A percentile compares a stretch with the other conserved stretches of the same genome.
phyloP scores from a whole-genome alignment of 768 basidiomycete species.

The Cytidiella melzeri region DNA sequence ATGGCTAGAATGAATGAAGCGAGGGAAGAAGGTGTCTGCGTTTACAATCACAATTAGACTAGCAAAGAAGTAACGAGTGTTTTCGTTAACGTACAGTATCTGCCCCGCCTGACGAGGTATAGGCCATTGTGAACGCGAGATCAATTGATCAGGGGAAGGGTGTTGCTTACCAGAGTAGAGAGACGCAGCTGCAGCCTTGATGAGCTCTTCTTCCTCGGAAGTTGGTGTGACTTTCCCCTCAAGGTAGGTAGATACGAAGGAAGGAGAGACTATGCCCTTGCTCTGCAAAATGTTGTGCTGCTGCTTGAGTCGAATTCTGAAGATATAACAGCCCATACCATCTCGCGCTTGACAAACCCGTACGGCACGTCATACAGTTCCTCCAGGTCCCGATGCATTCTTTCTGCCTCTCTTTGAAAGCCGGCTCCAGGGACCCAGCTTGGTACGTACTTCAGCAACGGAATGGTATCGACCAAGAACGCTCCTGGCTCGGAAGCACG shows the following conservation, averaged over 20 bases:
- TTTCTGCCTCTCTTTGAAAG: constrained; percentile 23
- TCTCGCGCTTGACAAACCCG: constrained; percentile 24
- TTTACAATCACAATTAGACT: background rate
- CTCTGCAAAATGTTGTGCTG: too few relatives aligned
- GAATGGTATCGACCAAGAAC: constrained; percentile 26
- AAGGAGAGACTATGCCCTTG: too few relatives aligned
- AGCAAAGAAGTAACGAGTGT: background rate
- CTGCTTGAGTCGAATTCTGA: background rate
- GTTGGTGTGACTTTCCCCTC: constrained; percentile 24
- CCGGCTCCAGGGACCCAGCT: constrained; percentile 35
- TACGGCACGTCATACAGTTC: constrained; percentile 28
- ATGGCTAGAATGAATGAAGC: constrained; percentile 12
- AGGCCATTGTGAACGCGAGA: too few relatives aligned
- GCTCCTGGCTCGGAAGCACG: constrained; percentile 23
- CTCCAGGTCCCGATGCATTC: constrained; percentile 15
- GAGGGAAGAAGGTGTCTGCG: constrained; percentile 6
- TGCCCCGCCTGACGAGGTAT: constrained; percentile 26
- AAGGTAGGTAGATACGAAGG: constrained; percentile 8
- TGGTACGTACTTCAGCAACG: constrained; percentile 31
- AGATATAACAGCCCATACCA: constrained; percentile 26
- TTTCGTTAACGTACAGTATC: constrained; percentile 29
- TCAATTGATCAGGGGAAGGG: constrained; percentile 7
- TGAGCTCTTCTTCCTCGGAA: constrained; percentile 45
- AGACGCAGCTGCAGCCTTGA: constrained; percentile 52
- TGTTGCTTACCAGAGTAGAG: constrained; percentile 16